These are phyloP conservation scores for Sporothrix sp. DNA, from an alignment of 2,329 filamentous ascomycete genomes.

Conservation along the genomic window DNA sequence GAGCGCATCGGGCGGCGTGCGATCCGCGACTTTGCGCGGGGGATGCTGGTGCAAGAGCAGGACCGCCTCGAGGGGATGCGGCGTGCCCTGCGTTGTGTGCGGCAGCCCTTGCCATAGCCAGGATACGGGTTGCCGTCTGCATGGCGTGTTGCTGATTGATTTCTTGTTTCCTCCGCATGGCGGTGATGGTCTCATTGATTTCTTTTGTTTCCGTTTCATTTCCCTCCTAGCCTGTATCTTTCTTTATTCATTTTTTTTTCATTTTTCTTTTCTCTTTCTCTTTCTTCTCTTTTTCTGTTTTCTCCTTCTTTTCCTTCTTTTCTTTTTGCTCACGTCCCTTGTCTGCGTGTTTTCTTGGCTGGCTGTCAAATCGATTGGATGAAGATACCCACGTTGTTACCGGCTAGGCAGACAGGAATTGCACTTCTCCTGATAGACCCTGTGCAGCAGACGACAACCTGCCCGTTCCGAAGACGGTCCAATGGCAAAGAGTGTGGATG, in stretches of 20 bases:
- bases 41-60: constrained; percentile 71
- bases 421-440: no score
- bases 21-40: constrained; percentile 64
- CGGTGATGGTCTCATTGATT: no score
- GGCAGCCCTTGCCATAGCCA: no score
- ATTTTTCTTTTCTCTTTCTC: not conserved
- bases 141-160: no score
- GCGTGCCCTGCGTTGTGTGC: constrained; percentile 61
- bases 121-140: no score
- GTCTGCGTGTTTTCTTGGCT: not conserved
- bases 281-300: constrained; percentile 3
- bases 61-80: constrained; percentile 71
- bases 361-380: constrained; percentile 12
- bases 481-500: not conserved
- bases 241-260: not conserved
- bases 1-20: constrained; percentile 66
- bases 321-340: no score
- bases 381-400: constrained; percentile 12
- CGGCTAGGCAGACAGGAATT: not conserved
- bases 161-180: no score
- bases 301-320: not conserved
- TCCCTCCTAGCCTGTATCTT: not conserved
- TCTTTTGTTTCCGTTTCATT: not conserved
- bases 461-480: no score
- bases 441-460: no score